These are phyloP conservation scores for Botrytis squamosa DNA, from an alignment of 2,329 filamentous ascomycete species.

Conservation along the genomic window DNA sequence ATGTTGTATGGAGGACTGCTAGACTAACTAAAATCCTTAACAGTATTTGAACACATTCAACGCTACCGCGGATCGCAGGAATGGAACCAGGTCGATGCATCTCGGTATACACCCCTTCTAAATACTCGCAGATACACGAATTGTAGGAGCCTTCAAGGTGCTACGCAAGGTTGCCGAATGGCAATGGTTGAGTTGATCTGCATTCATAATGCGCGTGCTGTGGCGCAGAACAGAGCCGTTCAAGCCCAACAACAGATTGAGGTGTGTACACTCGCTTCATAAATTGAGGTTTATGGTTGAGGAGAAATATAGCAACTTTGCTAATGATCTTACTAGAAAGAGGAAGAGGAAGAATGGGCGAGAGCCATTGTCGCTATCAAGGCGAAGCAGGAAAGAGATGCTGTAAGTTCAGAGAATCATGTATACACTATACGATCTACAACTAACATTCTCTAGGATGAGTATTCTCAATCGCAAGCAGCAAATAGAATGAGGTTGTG, in stretches of 20 bases:
- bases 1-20: neutral
- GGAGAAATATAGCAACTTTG: neutral
- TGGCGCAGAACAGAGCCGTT: neutral
- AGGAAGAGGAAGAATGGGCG: neutral
- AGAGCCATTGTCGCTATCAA: neutral
- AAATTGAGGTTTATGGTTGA: neutral
- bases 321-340: neutral
- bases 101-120: neutral
- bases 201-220: neutral
- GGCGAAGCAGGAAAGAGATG: neutral
- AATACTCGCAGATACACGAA: neutral
- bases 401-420: neutral
- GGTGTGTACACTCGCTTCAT: neutral
- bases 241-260: neutral
- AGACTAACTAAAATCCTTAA: neutral
- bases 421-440: neutral
- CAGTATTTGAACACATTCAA: neutral
- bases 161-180: accelerated
- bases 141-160: accelerated
- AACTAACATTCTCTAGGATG: neutral
- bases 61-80: neutral
- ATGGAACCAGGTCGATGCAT: neutral
- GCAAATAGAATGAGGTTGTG: neutral
- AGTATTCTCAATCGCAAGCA: neutral
- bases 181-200: neutral